These are phyloP conservation scores for Exophiala viscosa DNA, from an alignment of 2,329 filamentous ascomycete species.

Conservation along the genomic window DNA sequence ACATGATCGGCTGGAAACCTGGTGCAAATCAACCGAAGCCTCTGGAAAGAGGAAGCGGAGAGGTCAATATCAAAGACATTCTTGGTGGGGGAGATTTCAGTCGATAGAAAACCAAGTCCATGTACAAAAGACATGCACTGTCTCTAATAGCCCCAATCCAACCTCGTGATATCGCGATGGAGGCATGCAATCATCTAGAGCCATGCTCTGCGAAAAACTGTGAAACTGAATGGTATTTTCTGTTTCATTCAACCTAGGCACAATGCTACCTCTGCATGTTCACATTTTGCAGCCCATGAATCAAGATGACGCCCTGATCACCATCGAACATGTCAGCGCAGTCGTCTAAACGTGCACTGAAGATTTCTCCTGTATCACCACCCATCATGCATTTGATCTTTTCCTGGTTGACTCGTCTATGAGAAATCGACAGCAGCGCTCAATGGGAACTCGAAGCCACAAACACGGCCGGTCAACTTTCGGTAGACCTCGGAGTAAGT, in stretches of 20 bases:
- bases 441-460: slow-evolving; percentile 98
- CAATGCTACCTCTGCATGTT: slow-evolving; percentile 11
- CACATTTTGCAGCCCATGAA: neutral
- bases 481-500: slow-evolving; percentile 99
- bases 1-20: slow-evolving; percentile 98
- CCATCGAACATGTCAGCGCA: too few species aligned
- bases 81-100: slow-evolving; percentile 47
- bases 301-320: too few species aligned
- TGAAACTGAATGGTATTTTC: slow-evolving; percentile 6
- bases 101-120: slow-evolving; percentile 2
- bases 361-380: neutral
- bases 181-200: neutral
- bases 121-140: slow-evolving; percentile 6
- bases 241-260: slow-evolving; percentile 10
- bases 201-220: neutral
- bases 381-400: neutral
- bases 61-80: slow-evolving; percentile 85
- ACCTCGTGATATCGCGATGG: neutral
- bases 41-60: slow-evolving; percentile 74
- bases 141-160: neutral
- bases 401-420: slow-evolving; percentile 49
- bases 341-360: neutral
- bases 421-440: slow-evolving; percentile 68
- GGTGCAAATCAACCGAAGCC: slow-evolving; percentile 74
- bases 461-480: slow-evolving; percentile 90